phyloP scores from a whole-genome alignment of 768 basidiomycete species.

The Russula virescens region DNA sequence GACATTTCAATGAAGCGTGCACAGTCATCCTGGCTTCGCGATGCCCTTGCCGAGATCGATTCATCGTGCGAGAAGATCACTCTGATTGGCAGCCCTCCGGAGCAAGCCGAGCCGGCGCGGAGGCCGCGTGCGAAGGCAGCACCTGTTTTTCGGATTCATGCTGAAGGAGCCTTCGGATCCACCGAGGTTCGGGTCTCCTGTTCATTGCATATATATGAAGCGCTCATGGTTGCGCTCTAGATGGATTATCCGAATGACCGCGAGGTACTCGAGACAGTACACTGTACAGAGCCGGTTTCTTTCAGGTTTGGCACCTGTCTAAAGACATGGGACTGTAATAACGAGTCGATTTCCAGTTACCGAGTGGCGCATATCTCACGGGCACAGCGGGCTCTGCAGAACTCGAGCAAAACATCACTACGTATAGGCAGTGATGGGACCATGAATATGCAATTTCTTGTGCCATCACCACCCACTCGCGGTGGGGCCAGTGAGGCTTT shows the following conservation, averaged over 20 bases:
- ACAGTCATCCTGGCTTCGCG: constrained; percentile 89
- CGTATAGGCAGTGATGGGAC: constrained; percentile 80
- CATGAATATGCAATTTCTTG: constrained; percentile 85
- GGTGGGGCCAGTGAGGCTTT: constrained; percentile 55
- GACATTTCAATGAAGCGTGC: not conserved
- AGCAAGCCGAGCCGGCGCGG: constrained; percentile 19
- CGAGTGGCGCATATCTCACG: constrained; percentile 71
- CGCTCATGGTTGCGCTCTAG: constrained; percentile 34
- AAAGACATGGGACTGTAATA: not conserved
- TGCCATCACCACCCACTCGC: constrained; percentile 45
- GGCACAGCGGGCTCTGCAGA: constrained; percentile 69
- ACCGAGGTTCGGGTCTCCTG: constrained; percentile 57
- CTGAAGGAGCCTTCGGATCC: constrained; percentile 75
- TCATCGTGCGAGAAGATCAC: constrained; percentile 82
- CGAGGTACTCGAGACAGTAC: constrained; percentile 87
- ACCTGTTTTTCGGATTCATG: constrained; percentile 77
- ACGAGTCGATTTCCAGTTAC: constrained; percentile 50
- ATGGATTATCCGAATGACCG: constrained; percentile 95
- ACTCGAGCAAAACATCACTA: constrained; percentile 82
- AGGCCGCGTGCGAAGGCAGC: constrained; percentile 27
- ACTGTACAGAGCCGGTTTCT: constrained; percentile 59
- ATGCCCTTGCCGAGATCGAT: constrained; percentile 88
- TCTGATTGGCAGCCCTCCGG: constrained; percentile 65
- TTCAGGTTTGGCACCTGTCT: constrained; percentile 54
- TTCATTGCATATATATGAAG: not conserved